Evolutionary conservation across 2,329 filamentous ascomycete species (phyloP), one percentile per base, ranked within the genome.

Genomic region (Colletotrichum salicis): DNA sequence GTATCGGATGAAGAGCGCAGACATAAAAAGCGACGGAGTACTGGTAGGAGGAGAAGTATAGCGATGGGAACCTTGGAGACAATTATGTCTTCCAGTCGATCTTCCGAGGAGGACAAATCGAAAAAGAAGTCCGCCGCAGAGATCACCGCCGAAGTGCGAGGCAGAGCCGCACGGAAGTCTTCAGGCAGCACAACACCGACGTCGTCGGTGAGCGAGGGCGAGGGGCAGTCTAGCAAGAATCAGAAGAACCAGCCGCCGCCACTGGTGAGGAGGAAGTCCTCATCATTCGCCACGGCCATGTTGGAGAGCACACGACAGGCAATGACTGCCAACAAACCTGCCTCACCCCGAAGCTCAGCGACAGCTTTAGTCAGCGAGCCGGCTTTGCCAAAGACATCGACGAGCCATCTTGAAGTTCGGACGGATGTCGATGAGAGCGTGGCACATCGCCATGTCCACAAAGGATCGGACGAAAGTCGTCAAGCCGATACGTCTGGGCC

Each of bases 1-100:
- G 84, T 84, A 5, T 87, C 87, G 4, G 88, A 91, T 62, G 89
- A 91, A 24, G 88, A 90, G 73, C 84, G 84, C 12, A 79, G 80
- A 12, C 81, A 82, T 2, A 80, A 80, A 63, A 83, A 82, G 74
- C 81, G 85, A 24, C 81, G 85, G 24, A 82, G 82, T 55, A 81
- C 80, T 0, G 79, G 78, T 1, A 82, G 87, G 51, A 81, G 85
- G 54, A 85, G 84, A 64, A 89, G 87, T 70, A 83, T 83, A 29
- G 90, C 90, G 5, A 89, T 91, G 78, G 88, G 89, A 3, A 91
- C 89, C 1, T 79, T 92, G 4, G 89, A 92, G 76, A 92, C 90
- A 0, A 92, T 92, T 76, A 91, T 91, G 84, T 91, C 89, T 29
- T 90, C 88, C 0, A 91, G 89, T 72, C 86, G 89, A 31, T 91